phyloP scores from a whole-genome alignment of 2,329 filamentous ascomycete species.

The Talaromyces sp. region DNA sequence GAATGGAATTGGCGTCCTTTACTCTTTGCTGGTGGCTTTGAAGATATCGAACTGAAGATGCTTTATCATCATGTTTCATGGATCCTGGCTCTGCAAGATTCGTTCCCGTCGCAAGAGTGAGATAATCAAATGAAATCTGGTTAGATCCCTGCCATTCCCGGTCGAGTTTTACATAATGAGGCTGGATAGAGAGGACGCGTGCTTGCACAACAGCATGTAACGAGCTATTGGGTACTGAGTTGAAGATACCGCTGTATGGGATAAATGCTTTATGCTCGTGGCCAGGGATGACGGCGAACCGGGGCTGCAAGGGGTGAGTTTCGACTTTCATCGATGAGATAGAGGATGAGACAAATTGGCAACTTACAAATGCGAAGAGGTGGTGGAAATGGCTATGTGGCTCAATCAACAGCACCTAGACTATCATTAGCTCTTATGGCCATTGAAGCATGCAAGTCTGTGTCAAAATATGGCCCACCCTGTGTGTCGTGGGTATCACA shows the following conservation, averaged over 20 bases:
- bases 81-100: slow-evolving; percentile 34
- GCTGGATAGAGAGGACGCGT: slow-evolving; percentile 32
- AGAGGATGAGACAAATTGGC: background rate
- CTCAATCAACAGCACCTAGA: slow-evolving; percentile 35
- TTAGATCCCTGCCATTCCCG: slow-evolving; percentile 36
- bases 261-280: slow-evolving; percentile 41
- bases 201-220: slow-evolving; percentile 34
- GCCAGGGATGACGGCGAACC: slow-evolving; percentile 35
- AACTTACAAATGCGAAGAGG: slow-evolving; percentile 36
- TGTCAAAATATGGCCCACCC: slow-evolving; percentile 25
- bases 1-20: slow-evolving; percentile 31
- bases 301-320: slow-evolving; percentile 26
- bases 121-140: slow-evolving; percentile 35
- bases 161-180: slow-evolving; percentile 32
- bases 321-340: background rate
- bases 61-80: slow-evolving; percentile 36
- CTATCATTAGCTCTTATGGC: slow-evolving; percentile 6
- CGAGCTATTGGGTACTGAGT: slow-evolving; percentile 25
- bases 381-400: slow-evolving; percentile 40
- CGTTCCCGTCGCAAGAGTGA: slow-evolving; percentile 37
- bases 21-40: slow-evolving; percentile 34
- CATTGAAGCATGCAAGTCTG: background rate
- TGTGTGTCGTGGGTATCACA: slow-evolving; percentile 35
- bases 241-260: slow-evolving; percentile 35
- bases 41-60: slow-evolving; percentile 34